phyloP scores from a whole-genome alignment of 2,329 filamentous ascomycete genomes.

The Aspergillus hortae region DNA sequence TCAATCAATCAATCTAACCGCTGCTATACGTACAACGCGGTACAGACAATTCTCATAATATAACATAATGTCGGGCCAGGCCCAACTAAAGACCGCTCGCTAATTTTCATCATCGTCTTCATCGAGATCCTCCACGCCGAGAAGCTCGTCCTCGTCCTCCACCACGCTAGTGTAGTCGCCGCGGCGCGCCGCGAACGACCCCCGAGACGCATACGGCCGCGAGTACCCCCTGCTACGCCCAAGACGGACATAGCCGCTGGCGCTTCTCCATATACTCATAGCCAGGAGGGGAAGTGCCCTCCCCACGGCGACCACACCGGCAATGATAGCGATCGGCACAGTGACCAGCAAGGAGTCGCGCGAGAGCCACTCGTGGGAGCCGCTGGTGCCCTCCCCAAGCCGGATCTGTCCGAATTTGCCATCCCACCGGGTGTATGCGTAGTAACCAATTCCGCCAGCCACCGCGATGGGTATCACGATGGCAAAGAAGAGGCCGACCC shows the following conservation, averaged over 20 bases:
- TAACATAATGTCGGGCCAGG: slow-evolving; percentile 3
- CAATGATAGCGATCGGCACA: slow-evolving; percentile 75
- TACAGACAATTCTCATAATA: not conserved
- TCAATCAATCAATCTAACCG: not conserved
- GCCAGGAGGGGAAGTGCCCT: slow-evolving; percentile 70
- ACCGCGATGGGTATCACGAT: slow-evolving; percentile 70
- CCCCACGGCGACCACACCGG: slow-evolving; percentile 72
- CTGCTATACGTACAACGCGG: not conserved
- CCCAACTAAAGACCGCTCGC: not conserved
- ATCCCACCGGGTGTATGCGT: slow-evolving; percentile 78
- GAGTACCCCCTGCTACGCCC: slow-evolving; percentile 48
- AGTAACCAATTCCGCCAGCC: slow-evolving; percentile 75
- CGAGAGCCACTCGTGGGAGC: slow-evolving; percentile 51
- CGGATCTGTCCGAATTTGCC: slow-evolving; percentile 90
- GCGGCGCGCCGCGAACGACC: slow-evolving; percentile 80
- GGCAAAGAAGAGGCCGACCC: slow-evolving; percentile 77
- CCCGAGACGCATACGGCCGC: slow-evolving; percentile 78
- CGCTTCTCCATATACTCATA: slow-evolving; percentile 68
- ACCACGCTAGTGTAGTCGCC: slow-evolving; percentile 88
- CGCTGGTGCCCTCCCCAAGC: slow-evolving; percentile 63
- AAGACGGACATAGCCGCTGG: slow-evolving; percentile 49
- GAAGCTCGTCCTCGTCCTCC: slow-evolving; percentile 87
- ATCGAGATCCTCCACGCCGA: slow-evolving; percentile 83
- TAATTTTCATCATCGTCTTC: slow-evolving; percentile 68
- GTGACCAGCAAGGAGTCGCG: slow-evolving; percentile 73